These are phyloP conservation scores for Fabrea salina DNA, from an alignment of 169 alveolate species.

Conservation along the genomic window DNA sequence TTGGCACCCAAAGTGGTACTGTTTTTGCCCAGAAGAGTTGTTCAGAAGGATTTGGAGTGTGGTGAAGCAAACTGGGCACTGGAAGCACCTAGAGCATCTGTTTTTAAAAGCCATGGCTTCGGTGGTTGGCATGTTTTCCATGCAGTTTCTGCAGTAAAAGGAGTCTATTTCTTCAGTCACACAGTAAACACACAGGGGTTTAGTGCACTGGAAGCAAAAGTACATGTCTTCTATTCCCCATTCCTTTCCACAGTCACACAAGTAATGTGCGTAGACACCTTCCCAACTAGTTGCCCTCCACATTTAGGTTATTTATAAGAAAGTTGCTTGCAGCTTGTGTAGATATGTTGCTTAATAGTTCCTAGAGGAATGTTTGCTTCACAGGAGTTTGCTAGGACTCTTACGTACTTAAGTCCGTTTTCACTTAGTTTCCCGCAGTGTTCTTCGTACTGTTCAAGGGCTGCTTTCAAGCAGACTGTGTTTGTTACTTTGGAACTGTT, in stretches of 20 bases:
- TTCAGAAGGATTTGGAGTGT: neutral
- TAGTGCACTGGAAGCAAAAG: slow-evolving; percentile 41
- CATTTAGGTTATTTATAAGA: slow-evolving; percentile 43
- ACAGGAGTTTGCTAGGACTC: slow-evolving; percentile 42
- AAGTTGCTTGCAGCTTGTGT: too few relatives aligned
- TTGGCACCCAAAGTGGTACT: slow-evolving; percentile 25
- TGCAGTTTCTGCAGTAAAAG: slow-evolving; percentile 63
- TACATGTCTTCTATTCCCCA: slow-evolving; percentile 44
- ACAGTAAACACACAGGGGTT: slow-evolving; percentile 42
- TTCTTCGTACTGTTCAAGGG: slow-evolving; percentile 28
- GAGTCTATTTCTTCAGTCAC: slow-evolving; percentile 61
- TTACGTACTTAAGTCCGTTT: slow-evolving; percentile 45
- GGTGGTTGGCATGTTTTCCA: slow-evolving; percentile 57
- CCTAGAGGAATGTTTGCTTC: too few relatives aligned
- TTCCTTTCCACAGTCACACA: slow-evolving; percentile 38
- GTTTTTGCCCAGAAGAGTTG: neutral
- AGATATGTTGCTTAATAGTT: too few relatives aligned
- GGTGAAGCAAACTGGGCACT: slow-evolving; percentile 61
- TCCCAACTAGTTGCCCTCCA: slow-evolving; percentile 6
- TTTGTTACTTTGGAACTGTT: neutral
- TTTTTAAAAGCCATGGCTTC: slow-evolving; percentile 60
- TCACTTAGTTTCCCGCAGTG: slow-evolving; percentile 46
- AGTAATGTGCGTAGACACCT: slow-evolving; percentile 40
- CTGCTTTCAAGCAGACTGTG: slow-evolving; percentile 41
- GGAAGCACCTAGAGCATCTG: slow-evolving; percentile 52